Evolutionary conservation across 2,329 filamentous ascomycete species (phyloP).

Genomic region (Trichoderma sp.): DNA sequence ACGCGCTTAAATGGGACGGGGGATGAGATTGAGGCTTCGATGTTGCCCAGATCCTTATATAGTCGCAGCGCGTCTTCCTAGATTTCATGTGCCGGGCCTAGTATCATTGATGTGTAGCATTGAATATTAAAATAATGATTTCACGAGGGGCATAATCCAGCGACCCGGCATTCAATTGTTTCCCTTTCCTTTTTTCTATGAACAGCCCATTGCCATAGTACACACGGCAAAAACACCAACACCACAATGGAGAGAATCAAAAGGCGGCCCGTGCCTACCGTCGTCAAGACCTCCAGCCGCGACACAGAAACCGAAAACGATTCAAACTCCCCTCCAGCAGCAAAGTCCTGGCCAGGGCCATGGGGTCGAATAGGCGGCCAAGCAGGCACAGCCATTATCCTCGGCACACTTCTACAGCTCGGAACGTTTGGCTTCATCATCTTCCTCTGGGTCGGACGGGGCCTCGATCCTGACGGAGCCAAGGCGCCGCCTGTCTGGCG

Average conservation of each 20-base stretch:
- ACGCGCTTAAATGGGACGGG: neutral
- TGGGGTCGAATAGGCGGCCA: neutral
- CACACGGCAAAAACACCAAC: neutral
- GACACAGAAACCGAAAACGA: neutral
- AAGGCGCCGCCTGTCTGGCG: neutral
- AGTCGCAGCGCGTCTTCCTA: neutral
- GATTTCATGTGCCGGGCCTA: neutral
- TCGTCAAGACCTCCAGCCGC: neutral
- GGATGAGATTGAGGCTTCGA: neutral
- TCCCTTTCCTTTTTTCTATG: neutral
- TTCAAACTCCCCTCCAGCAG: neutral
- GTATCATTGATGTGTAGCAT: too few species aligned
- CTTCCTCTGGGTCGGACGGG: neutral
- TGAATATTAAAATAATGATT: neutral
- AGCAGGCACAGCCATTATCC: neutral
- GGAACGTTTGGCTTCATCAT: neutral
- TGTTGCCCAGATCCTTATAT: neutral
- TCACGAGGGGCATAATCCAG: neutral
- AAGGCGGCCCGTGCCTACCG: neutral
- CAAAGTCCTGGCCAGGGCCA: neutral
- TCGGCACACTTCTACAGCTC: neutral
- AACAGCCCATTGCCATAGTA: neutral
- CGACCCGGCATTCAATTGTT: neutral
- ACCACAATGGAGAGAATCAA: neutral
- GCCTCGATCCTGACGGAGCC: neutral